phyloP scores from a whole-genome alignment of 306 rosid species.

The Morella rubra region DNA sequence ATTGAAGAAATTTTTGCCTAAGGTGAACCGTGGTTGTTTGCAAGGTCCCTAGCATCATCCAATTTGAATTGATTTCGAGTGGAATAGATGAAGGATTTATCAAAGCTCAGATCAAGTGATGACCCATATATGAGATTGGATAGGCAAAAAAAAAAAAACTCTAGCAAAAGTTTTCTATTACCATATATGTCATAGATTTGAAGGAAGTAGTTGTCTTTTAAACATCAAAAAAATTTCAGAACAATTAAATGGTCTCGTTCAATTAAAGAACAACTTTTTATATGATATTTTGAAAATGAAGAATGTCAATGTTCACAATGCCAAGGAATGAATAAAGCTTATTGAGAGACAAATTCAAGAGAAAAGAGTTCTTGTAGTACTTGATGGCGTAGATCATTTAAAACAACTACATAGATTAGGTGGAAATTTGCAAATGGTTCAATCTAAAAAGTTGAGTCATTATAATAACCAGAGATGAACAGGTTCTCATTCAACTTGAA shows the following conservation, averaged over 20 bases:
- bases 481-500: neutral
- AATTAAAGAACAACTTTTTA: slow-evolving; percentile 26
- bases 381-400: slow-evolving; percentile 13
- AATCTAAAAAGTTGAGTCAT: slow-evolving; percentile 28
- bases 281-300: neutral
- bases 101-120: neutral
- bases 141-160: slow-evolving; percentile 25
- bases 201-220: slow-evolving; percentile 12
- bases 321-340: neutral
- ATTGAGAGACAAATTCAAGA: neutral
- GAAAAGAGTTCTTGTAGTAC: slow-evolving; percentile 14
- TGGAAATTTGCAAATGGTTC: slow-evolving; percentile 8
- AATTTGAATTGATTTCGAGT: slow-evolving; percentile 6
- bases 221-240: slow-evolving; percentile 4
- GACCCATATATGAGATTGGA: slow-evolving; percentile 29
- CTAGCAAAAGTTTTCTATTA: slow-evolving; percentile 28
- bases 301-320: neutral
- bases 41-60: slow-evolving; percentile 8
- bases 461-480: slow-evolving; percentile 26
- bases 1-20: neutral
- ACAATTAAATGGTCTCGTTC: neutral
- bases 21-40: slow-evolving; percentile 1
- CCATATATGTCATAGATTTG: neutral
- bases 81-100: neutral
- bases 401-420: slow-evolving; percentile 9